Conservation (phyloP, 768 basidiomycete species). For the Tricholoma matsutake region DNA sequence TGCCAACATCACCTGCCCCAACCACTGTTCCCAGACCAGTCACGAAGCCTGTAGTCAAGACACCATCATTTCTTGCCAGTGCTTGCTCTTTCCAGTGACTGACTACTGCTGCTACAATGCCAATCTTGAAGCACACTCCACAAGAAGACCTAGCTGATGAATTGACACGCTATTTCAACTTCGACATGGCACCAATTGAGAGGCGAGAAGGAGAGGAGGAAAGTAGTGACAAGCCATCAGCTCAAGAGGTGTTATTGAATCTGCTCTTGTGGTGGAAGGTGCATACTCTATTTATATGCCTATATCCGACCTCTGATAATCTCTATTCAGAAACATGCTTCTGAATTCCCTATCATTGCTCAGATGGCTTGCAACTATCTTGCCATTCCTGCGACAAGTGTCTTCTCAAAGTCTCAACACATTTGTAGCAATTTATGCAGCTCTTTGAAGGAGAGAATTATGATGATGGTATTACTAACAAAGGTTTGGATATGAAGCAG, state of each 20-base stretch:
- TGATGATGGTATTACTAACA: too few species aligned
- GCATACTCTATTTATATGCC: too few species aligned
- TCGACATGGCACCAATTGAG: constrained; percentile 4
- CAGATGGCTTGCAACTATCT: neutral
- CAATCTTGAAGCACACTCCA: neutral
- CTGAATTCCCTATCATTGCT: neutral
- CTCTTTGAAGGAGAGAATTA: too few species aligned
- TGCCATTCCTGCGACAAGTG: constrained; percentile 20
- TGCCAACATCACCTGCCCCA: neutral
- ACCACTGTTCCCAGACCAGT: neutral
- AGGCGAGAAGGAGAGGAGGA: neutral
- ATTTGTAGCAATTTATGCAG: too few species aligned
- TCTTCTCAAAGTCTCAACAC: neutral
- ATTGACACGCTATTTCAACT: neutral
- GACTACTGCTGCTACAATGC: neutral
- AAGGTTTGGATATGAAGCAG: too few species aligned
- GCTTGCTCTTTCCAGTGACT: too few species aligned
- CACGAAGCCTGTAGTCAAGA: neutral
- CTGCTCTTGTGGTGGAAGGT: too few species aligned
- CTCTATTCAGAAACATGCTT: neutral
- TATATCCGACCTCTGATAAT: neutral
- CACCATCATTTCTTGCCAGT: neutral
- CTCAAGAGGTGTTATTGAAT: too few species aligned
- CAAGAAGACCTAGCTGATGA: neutral
- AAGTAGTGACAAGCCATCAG: too few species aligned